Conservation (phyloP, 2,329 filamentous ascomycete genomes). For the Drechslera avenae region DNA sequence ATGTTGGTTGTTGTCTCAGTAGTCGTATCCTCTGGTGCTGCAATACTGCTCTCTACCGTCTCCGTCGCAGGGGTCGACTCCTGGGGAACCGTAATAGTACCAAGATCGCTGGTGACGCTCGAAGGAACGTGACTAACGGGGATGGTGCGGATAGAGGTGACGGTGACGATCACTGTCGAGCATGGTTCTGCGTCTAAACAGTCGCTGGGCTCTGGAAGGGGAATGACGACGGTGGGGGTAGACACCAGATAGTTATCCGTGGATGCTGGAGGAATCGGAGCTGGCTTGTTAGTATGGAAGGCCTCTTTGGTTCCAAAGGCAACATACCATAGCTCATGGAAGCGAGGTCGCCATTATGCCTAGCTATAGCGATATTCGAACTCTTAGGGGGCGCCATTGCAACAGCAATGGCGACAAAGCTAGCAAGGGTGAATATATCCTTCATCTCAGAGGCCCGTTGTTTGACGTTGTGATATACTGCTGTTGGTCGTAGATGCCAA, state of each 20-base stretch:
- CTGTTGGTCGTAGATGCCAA: too few relatives aligned
- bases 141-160: conserved; percentile 4
- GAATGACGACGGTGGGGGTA: neutral
- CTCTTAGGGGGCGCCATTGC: too few relatives aligned
- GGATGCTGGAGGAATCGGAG: neutral
- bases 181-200: neutral
- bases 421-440: neutral
- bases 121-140: conserved; percentile 1
- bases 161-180: neutral
- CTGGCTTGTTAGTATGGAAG: neutral
- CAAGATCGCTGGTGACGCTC: neutral
- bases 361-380: too few relatives aligned
- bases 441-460: conserved; percentile 29
- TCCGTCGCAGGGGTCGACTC: neutral
- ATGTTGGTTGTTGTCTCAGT: too few relatives aligned
- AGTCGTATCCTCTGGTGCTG: too few relatives aligned
- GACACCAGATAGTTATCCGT: neutral
- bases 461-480: too few relatives aligned
- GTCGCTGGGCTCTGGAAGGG: neutral
- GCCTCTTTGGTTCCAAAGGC: too few relatives aligned
- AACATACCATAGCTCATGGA: too few relatives aligned
- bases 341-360: too few relatives aligned
- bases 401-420: too few relatives aligned
- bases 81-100: neutral
- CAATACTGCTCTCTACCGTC: too few relatives aligned